phyloP scores from a whole-genome alignment of 2,329 filamentous ascomycete genomes.

The Xylariaceae sp. region DNA sequence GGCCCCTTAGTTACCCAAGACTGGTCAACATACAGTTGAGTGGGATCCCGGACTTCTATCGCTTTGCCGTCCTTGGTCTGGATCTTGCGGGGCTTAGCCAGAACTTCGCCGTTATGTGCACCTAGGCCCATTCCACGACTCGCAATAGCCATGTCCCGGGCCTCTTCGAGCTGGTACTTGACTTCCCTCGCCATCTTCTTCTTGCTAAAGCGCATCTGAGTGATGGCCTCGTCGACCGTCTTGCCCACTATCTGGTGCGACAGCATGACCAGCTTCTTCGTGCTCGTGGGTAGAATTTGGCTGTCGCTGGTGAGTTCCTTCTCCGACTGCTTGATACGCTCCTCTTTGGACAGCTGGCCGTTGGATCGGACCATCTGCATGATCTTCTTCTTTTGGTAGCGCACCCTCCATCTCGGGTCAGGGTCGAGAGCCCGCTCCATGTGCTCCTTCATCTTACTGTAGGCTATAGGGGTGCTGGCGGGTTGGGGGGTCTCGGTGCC shows the following conservation, averaged over 20 bases:
- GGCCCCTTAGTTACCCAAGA: slow-evolving; percentile 87
- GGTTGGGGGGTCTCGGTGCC: slow-evolving; percentile 2
- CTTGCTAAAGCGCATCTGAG: slow-evolving; percentile 94
- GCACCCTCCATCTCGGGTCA: slow-evolving; percentile 70
- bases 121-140: slow-evolving; percentile 83
- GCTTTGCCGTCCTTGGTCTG: slow-evolving; percentile 76
- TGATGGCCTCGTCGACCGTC: slow-evolving; percentile 88
- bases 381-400: slow-evolving; percentile 85
- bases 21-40: slow-evolving; percentile 87
- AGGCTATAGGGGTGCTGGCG: slow-evolving; percentile 35
- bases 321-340: slow-evolving; percentile 71
- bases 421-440: slow-evolving; percentile 75
- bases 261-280: slow-evolving; percentile 90
- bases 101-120: slow-evolving; percentile 47
- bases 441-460: slow-evolving; percentile 54
- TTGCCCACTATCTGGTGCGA: slow-evolving; percentile 91
- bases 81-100: slow-evolving; percentile 60
- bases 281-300: slow-evolving; percentile 77
- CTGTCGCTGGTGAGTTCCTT: slow-evolving; percentile 64
- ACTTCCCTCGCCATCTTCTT: slow-evolving; percentile 90
- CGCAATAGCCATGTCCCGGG: slow-evolving; percentile 80
- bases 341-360: slow-evolving; percentile 68
- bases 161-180: slow-evolving; percentile 77
- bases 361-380: slow-evolving; percentile 74
- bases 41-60: slow-evolving; percentile 73